Percentiles rank a stretch among this genome's conserved stretches.
These are phyloP conservation scores for Kalanchoe fedtschenkoi DNA, from an alignment of 164 flowering plant genomes.

Conservation along the genomic window DNA sequence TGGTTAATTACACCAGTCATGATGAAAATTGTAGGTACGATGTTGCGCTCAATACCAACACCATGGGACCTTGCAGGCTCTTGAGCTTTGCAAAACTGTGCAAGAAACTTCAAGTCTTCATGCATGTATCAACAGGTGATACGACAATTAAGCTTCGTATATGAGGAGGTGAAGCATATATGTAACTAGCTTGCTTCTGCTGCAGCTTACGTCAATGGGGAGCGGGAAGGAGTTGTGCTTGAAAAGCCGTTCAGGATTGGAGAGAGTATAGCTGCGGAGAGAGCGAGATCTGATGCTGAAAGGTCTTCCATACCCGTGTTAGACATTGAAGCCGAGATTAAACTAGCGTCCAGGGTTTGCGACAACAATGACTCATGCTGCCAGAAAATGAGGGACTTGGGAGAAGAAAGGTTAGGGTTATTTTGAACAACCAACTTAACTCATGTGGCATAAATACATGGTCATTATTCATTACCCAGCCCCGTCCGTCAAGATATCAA, in stretches of 20 bases:
- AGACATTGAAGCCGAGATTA: slow-evolving; percentile 60
- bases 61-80: slow-evolving; percentile 48
- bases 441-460: no score
- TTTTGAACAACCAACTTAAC: no score
- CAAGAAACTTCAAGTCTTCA: slow-evolving; percentile 58
- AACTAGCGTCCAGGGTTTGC: slow-evolving; percentile 30
- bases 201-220: slow-evolving; percentile 93
- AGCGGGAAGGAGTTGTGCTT: slow-evolving; percentile 72
- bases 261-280: slow-evolving; percentile 59
- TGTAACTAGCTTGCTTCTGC: background rate
- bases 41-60: slow-evolving; percentile 56
- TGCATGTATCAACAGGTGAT: slow-evolving; percentile 83
- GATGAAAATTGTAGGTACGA: slow-evolving; percentile 46
- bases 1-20: no score
- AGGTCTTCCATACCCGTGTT: slow-evolving; percentile 21
- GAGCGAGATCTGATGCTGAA: slow-evolving; percentile 11
- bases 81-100: slow-evolving; percentile 67
- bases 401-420: slow-evolving; percentile 16
- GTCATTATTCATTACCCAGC: no score
- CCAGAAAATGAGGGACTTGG: slow-evolving; percentile 54
- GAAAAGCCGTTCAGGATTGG: slow-evolving; percentile 75
- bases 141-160: no score
- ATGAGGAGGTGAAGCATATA: no score
- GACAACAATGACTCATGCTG: slow-evolving; percentile 21
- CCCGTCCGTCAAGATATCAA: no score